Percentiles rank a stretch among this genome's conserved stretches.
Evolutionary conservation across 306 rosid species (phyloP).

Genomic region (Castanopsis chinensis): DNA sequence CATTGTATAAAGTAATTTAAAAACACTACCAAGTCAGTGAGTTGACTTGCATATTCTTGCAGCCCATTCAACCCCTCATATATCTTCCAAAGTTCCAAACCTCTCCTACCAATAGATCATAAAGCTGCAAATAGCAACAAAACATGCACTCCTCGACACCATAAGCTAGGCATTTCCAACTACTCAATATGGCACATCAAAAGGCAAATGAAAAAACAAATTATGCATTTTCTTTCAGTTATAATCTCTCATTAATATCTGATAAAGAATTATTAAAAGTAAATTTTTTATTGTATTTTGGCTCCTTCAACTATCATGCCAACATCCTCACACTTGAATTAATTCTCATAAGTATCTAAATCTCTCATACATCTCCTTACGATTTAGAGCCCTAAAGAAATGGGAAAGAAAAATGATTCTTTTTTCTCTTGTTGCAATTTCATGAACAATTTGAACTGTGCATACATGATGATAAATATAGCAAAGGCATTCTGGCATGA

Average conservation of each 20-base stretch:
- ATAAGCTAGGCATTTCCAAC: not conserved
- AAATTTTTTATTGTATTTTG: not conserved
- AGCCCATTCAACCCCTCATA: not conserved
- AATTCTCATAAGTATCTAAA: not conserved
- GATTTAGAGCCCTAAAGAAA: not conserved
- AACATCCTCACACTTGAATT: not conserved
- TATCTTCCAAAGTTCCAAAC: not conserved
- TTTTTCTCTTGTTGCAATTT: not conserved
- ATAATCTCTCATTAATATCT: not conserved
- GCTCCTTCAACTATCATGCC: not conserved
- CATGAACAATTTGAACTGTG: constrained; percentile 8
- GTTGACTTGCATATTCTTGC: not conserved
- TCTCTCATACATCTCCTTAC: not conserved
- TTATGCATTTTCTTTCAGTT: not conserved
- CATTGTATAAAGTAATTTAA: not conserved
- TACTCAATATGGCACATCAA: not conserved
- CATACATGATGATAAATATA: constrained; percentile 95
- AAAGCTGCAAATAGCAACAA: not conserved
- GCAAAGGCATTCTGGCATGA: constrained; percentile 99
- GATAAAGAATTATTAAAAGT: not conserved
- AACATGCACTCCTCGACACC: not conserved
- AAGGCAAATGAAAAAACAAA: not conserved
- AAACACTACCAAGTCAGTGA: not conserved
- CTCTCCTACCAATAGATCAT: not conserved
- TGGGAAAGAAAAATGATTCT: not conserved